These are phyloP conservation scores for Schwanniomyces sp. DNA, from an alignment of 805 yeast species.

Conservation along the genomic window DNA sequence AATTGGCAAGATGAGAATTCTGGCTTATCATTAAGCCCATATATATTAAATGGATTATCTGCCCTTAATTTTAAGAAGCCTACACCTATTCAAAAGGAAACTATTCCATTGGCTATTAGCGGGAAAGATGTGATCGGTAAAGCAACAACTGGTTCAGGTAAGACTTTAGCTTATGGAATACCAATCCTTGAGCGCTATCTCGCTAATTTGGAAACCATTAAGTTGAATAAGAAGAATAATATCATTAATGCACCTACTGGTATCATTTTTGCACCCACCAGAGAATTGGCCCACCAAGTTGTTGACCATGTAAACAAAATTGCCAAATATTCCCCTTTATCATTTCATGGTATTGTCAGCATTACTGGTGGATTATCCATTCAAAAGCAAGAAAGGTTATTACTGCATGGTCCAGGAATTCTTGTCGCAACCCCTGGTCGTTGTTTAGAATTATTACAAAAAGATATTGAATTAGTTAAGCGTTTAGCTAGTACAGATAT, in stretches of 20 bases:
- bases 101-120: conserved; percentile 71
- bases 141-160: conserved; percentile 98
- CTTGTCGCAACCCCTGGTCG: conserved; percentile 97
- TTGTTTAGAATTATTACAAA: conserved; percentile 75
- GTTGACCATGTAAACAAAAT: conserved; percentile 68
- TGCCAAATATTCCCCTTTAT: conserved; percentile 51
- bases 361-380: conserved; percentile 95
- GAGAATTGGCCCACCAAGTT: conserved; percentile 96
- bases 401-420: conserved; percentile 72
- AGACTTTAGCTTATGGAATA: conserved; percentile 91
- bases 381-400: conserved; percentile 85
- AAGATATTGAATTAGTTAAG: conserved; percentile 45
- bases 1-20: conserved; percentile 55
- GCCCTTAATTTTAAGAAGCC: conserved; percentile 64
- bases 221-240: conserved; percentile 15
- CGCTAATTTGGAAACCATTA: conserved; percentile 15
- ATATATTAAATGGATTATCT: conserved; percentile 61
- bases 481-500: conserved; percentile 48
- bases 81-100: conserved; percentile 76
- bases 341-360: conserved; percentile 61
- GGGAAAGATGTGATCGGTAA: conserved; percentile 90
- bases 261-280: conserved; percentile 87
- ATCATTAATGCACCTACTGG: conserved; percentile 57
- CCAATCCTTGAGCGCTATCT: conserved; percentile 78
- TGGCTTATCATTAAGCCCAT: conserved; percentile 46